Percentiles rank a stretch among this genome's conserved stretches.
phyloP scores from a whole-genome alignment of 176 grass and related monocot species.

The maize (Zea mays) region Zm-B73-REFERENCE-NAM-5.0 NC_050096.1:162633001-162633500 shows the following conservation, averaged over 20 bases:
- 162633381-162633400: slow-evolving; percentile 72
- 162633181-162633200: too few relatives aligned
- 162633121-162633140: too few relatives aligned
- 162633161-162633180: too few relatives aligned
- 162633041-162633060: too few relatives aligned
- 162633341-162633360: slow-evolving; percentile 93
- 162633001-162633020: too few relatives aligned
- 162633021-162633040: too few relatives aligned
- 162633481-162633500: slow-evolving; percentile 45
- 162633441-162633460: background rate
- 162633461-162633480: background rate
- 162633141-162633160: too few relatives aligned
- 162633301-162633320: slow-evolving; percentile 95
- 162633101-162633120: too few relatives aligned
- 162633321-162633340: slow-evolving; percentile 98
- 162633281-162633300: slow-evolving; percentile 96
- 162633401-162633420: background rate
- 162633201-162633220: too few relatives aligned
- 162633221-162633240: too few relatives aligned
- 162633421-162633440: background rate
- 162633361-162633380: slow-evolving; percentile 94
- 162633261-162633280: slow-evolving; percentile 84
- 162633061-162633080: too few relatives aligned
- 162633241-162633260: slow-evolving; percentile 25
- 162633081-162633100: too few relatives aligned